These are phyloP conservation scores for Camellia granthamiana DNA, from an alignment of 148 eudicot species.

Conservation along the genomic window DNA sequence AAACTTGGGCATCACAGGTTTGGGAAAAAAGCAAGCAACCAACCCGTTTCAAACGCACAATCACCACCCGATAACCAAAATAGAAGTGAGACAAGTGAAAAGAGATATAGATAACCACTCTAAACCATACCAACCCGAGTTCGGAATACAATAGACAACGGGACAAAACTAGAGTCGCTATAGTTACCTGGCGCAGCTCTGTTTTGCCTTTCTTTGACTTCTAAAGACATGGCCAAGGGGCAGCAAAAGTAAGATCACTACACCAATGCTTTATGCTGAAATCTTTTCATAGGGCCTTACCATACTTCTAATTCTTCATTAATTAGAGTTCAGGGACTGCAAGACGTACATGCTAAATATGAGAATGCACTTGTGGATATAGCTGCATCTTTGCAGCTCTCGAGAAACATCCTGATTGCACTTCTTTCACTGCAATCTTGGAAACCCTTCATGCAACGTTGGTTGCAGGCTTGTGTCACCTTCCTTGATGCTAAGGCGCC, in stretches of 20 bases:
- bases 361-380: constrained; percentile 52
- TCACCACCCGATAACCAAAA: no score
- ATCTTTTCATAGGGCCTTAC: constrained; percentile 5
- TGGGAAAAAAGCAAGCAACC: no score
- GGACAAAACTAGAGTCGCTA: no score
- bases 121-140: no score
- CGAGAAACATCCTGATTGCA: constrained; percentile 70
- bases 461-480: constrained; percentile 53
- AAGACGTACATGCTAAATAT: constrained; percentile 53
- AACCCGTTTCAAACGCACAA: no score
- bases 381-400: constrained; percentile 66
- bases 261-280: constrained; percentile 3
- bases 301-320: constrained; percentile 20
- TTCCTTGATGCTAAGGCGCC: constrained; percentile 50
- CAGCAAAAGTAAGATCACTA: constrained; percentile 44
- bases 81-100: no score
- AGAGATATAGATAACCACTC: no score
- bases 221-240: constrained; percentile 38
- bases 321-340: constrained; percentile 45
- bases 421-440: constrained; percentile 80
- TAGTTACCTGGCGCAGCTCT: constrained; percentile 95
- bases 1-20: no score
- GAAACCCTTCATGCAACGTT: constrained; percentile 81
- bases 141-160: no score
- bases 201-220: constrained; percentile 45